A percentile compares a stretch with the other conserved stretches of the same genome.
Evolutionary conservation across 306 rosid species (phyloP).

Genomic region (Delonix regia): DNA sequence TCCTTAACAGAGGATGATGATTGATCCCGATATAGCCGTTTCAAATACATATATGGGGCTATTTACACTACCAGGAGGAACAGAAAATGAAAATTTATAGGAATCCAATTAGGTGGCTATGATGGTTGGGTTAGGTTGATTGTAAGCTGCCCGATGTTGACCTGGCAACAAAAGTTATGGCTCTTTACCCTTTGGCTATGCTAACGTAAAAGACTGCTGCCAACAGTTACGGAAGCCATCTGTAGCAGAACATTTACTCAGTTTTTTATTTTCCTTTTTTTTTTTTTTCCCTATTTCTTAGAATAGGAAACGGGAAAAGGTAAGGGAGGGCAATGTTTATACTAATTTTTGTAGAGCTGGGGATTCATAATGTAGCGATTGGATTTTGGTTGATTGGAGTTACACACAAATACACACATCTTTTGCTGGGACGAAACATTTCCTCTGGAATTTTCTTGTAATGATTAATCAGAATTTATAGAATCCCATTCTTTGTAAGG

Average conservation of each 20-base stretch:
- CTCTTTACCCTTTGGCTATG: slow-evolving; percentile 50
- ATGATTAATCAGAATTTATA: slow-evolving; percentile 35
- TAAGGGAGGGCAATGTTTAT: slow-evolving; percentile 37
- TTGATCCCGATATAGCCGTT: slow-evolving; percentile 41
- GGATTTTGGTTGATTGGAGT: slow-evolving; percentile 41
- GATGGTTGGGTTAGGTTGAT: slow-evolving; percentile 33
- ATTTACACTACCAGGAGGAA: slow-evolving; percentile 33
- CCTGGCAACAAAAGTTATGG: slow-evolving; percentile 50
- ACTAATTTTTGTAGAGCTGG: slow-evolving; percentile 68
- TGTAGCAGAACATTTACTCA: slow-evolving; percentile 32
- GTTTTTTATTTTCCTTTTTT: slow-evolving; percentile 7
- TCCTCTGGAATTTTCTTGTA: slow-evolving; percentile 44
- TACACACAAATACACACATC: slow-evolving; percentile 30
- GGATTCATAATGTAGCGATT: slow-evolving; percentile 44
- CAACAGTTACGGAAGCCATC: slow-evolving; percentile 37
- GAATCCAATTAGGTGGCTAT: slow-evolving; percentile 41
- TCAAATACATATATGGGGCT: slow-evolving; percentile 16
- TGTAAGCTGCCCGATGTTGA: slow-evolving; percentile 49
- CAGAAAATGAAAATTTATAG: slow-evolving; percentile 33
- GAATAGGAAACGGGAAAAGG: slow-evolving; percentile 33
- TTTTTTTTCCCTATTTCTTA: slow-evolving; percentile 13
- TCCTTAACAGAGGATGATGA: slow-evolving; percentile 80
- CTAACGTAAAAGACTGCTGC: slow-evolving; percentile 41
- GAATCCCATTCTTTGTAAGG: slow-evolving; percentile 46
- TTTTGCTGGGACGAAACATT: slow-evolving; percentile 46